Evolutionary conservation across 192 early-diverging fungal genomes (phyloP).

Genomic region (Fimicolochytrium jonesii): DNA sequence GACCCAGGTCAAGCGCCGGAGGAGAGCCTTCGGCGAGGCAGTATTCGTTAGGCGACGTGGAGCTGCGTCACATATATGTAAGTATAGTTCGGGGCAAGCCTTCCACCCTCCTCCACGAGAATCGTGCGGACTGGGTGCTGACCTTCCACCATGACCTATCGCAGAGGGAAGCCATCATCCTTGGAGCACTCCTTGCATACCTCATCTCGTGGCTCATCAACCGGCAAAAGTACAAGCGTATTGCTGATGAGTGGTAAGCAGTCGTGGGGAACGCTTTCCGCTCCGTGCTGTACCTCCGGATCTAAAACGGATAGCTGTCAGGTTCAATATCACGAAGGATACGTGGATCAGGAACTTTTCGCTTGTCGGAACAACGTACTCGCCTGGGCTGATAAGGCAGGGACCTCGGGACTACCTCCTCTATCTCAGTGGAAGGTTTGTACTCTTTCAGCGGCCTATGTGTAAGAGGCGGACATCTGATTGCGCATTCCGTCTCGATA

Average conservation of each 20-base stretch:
- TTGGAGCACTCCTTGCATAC: slow-evolving; percentile 4
- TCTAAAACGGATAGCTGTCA: neutral
- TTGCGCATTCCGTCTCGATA: neutral
- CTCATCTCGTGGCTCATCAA: slow-evolving; percentile 2
- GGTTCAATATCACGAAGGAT: slow-evolving; percentile 21
- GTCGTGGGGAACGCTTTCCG: neutral
- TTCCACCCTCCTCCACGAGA: no score
- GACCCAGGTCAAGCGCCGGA: no score
- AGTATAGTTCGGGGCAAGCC: no score
- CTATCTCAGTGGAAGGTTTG: slow-evolving; percentile 73
- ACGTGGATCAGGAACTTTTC: slow-evolving; percentile 63
- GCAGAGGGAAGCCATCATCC: slow-evolving; percentile 1
- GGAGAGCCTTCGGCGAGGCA: no score
- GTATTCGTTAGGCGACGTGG: no score
- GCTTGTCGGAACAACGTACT: slow-evolving; percentile 57
- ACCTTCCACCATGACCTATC: no score
- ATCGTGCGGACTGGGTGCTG: no score
- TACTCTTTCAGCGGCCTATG: no score
- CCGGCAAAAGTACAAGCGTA: slow-evolving; percentile 19
- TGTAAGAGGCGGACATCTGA: no score
- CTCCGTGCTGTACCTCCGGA: neutral
- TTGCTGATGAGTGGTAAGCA: slow-evolving; percentile 42
- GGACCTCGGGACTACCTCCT: slow-evolving; percentile 70
- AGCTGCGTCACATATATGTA: no score
- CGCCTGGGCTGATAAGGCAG: slow-evolving; percentile 56